Evolutionary conservation across 2,329 filamentous ascomycete genomes (phyloP), one percentile per base, ranked within the genome.

Genomic region (Dothiorella sarmentorum): DNA sequence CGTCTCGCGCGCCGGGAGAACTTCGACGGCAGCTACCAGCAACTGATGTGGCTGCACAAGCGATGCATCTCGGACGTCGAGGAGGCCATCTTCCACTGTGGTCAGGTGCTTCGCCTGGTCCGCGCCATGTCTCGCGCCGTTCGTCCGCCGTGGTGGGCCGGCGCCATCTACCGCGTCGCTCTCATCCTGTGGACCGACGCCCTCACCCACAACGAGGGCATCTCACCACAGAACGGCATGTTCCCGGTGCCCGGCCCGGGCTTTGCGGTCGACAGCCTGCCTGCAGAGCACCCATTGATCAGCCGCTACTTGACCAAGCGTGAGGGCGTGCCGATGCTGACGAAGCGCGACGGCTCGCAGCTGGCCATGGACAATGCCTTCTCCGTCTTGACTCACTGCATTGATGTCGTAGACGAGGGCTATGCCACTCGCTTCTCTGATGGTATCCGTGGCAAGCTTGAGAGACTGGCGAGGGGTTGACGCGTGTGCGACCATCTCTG

Each of bases 111-210:
- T 42, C 79, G 84, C 3, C 76, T 88, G 10, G 71, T 89, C 37
- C 77, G 81, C 6, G 74, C 76, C 13, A 88, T 89, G 81, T 79
- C 83, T 2, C 73, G 75, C 27, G 80, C 84, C 49, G 77, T 82
- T 3, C 80, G 85, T 20, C 87, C 87, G 5, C 82, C 80, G 35
- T 90, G 87, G 87, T 90, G 86, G 86, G 76, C 84, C n/a, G 82
- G 80, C 1, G 86, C 85, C 3, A 75, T 89, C 38, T 89, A 90
- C 68, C 83, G 87, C n/a, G 85, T 80, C 2, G 80, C 80, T 3
- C 73, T 88, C 58, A 80, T 85, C 38, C 74, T 87, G 2, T 88
- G 85, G 85, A 77, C 80, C 2, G 83, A 87, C 63, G 82, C 83
- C 63, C 71, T 87, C 58, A 76, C 75, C 5, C 77, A 79, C 59